Base-by-base conservation (phyloP, 2,329 filamentous ascomycete species). In the Ceratocystis harringtonii region DNA sequence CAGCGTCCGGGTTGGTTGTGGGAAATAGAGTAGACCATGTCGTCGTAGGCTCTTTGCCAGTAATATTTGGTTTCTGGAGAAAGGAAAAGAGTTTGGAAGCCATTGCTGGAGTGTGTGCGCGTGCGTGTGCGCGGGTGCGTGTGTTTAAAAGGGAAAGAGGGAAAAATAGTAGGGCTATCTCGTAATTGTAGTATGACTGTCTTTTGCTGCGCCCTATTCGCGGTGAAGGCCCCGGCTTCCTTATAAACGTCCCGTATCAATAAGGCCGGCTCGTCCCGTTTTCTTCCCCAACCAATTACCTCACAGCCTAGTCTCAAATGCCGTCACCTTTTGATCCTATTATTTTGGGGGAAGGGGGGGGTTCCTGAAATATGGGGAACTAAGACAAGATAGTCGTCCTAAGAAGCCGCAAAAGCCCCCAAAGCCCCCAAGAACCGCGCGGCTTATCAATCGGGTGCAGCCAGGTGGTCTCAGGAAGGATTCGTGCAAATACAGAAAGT, bases 1-100 rank as follows among this genome's bases (percentile, higher is more conserved):
- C 92, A 52, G 89, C 76, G 2, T 81, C 79, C n/a, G 88, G 84
- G 71, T 88, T 81, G 45, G 90, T 90, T 70, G 82, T 84, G 63
- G 85, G 78, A 74, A 97, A 97, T 8, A 97, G 79, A 52, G 76
- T 72, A 58, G 73, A 70, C 43, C 75, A 69, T 12, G 71, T 68
- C 45, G 70, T 66, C 10, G n/a, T 32, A 36, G 25, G 12, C 10
- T 61, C 22, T 19, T 32, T 70, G 67, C 70, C 71, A 68, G 65
- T 69, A 68, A 71, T 3, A 12, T 10, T 68, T 57, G 73, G 75
- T 64, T 74, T 71, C 62, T 71, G 73, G 62, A 79, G 70, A 28
- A 79, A 70, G 19, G 74, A 76, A 63, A 75, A 74, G 68, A 80
- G 70, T 5, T 77, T 75, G 17, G 76, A 70, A 5, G 78, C 75